Conservation (phyloP, 202 grass and related monocot species). For the Saccharum hybrid region DNA sequence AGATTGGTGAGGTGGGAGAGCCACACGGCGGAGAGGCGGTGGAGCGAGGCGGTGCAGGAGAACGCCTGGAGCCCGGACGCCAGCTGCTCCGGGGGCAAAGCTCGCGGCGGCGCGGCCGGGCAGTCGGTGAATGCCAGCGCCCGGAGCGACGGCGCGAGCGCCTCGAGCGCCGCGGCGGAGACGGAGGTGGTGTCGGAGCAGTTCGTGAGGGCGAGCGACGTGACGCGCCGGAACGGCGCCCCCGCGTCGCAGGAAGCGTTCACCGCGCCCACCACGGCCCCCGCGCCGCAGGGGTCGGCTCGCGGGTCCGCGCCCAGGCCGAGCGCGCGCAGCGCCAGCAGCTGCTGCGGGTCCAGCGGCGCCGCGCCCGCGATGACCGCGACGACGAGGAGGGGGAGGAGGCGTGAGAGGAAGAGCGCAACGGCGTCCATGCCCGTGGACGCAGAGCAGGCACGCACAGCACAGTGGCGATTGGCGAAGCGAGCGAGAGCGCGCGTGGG, state of each 20-base stretch:
- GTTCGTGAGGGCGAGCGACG: slow-evolving; percentile 69
- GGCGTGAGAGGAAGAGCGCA: not conserved
- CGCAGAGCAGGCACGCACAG: slow-evolving; percentile 15
- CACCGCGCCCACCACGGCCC: not conserved
- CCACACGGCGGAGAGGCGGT: slow-evolving; percentile 61
- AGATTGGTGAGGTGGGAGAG: slow-evolving; percentile 71
- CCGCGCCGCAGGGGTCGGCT: slow-evolving; percentile 54
- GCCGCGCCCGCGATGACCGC: not conserved
- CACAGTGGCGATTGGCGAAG: not conserved
- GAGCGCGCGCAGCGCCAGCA: slow-evolving; percentile 68
- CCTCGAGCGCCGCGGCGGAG: slow-evolving; percentile 64
- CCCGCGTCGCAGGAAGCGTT: slow-evolving; percentile 74
- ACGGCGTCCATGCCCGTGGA: slow-evolving; percentile 24
- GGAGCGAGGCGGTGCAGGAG: slow-evolving; percentile 70
- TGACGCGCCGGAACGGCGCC: slow-evolving; percentile 67
- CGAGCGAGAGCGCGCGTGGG: slow-evolving; percentile 33
- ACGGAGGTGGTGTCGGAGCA: slow-evolving; percentile 78
- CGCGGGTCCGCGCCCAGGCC: slow-evolving; percentile 47
- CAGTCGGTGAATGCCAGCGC: slow-evolving; percentile 54
- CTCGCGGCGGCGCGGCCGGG: slow-evolving; percentile 54
- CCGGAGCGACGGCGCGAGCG: slow-evolving; percentile 67
- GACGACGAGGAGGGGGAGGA: slow-evolving; percentile 13
- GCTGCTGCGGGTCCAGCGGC: slow-evolving; percentile 71
- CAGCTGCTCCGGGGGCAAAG: slow-evolving; percentile 54
- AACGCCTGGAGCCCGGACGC: slow-evolving; percentile 53